phyloP scores from a whole-genome alignment of 331 rosid species.

The Quercus tomentella region DNA sequence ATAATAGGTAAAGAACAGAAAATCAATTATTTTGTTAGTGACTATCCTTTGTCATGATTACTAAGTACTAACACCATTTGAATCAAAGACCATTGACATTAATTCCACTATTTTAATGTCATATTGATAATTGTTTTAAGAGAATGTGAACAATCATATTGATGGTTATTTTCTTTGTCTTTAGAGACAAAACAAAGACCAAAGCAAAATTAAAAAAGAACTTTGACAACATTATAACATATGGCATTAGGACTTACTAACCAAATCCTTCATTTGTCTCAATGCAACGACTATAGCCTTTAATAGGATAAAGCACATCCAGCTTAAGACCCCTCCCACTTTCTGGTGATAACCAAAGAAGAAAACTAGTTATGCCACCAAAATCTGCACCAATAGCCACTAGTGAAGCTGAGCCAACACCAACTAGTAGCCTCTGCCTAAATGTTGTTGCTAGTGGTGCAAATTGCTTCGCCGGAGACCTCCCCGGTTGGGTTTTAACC shows the following conservation, averaged over 20 bases:
- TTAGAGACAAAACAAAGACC: background rate
- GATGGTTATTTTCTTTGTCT: background rate
- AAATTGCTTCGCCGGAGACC: conserved; percentile 50
- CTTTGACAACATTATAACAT: background rate
- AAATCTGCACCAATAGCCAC: conserved; percentile 89
- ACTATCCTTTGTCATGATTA: too few species aligned
- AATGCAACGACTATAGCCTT: conserved; percentile 63
- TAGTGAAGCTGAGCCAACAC: conserved; percentile 71
- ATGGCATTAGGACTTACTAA: conserved; percentile 18
- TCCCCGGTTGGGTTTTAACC: background rate
- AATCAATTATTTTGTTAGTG: too few species aligned
- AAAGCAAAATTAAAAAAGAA: background rate
- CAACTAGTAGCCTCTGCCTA: conserved; percentile 39
- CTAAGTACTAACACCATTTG: too few species aligned
- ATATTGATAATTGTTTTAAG: too few species aligned
- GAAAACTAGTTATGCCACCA: conserved; percentile 59
- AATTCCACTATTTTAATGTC: too few species aligned
- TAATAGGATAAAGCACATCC: conserved; percentile 61
- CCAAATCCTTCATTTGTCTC: conserved; percentile 81
- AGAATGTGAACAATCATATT: background rate
- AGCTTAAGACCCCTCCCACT: conserved; percentile 56
- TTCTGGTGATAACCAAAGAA: conserved; percentile 63
- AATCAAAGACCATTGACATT: too few species aligned
- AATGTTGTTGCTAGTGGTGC: conserved; percentile 40
- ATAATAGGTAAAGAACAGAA: too few species aligned